Evolutionary conservation across 2,329 filamentous ascomycete species (phyloP).

Genomic region (Pyrenophora graminea): DNA sequence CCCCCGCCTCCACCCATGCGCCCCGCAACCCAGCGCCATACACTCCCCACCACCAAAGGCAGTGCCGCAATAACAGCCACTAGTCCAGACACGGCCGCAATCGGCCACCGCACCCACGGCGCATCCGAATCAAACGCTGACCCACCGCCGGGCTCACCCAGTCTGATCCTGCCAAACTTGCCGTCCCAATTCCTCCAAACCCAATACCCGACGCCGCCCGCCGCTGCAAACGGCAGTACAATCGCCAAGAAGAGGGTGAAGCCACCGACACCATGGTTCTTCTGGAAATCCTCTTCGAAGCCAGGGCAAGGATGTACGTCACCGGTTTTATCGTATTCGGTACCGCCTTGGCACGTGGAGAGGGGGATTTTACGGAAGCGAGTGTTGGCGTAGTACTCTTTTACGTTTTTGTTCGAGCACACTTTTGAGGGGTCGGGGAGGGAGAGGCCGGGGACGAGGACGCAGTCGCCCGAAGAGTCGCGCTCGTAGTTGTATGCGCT

Average conservation of each 20-base stretch:
- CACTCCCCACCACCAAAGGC: conserved; percentile 71
- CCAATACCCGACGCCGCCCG: conserved; percentile 77
- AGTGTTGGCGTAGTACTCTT: conserved; percentile 82
- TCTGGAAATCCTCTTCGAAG: conserved; percentile 80
- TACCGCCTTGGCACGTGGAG: conserved; percentile 80
- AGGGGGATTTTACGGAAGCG: conserved; percentile 89
- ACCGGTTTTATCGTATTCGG: conserved; percentile 71
- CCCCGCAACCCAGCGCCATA: conserved; percentile 68
- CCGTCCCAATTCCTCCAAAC: conserved; percentile 82
- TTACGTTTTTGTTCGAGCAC: conserved; percentile 67
- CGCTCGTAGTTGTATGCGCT: conserved; percentile 95
- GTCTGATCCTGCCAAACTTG: conserved; percentile 86
- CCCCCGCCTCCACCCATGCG: conserved; percentile 56
- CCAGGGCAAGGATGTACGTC: conserved; percentile 69
- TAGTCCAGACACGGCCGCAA: conserved; percentile 52
- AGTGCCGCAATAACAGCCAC: conserved; percentile 61
- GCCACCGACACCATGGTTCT: conserved; percentile 71
- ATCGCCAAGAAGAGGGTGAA: conserved; percentile 85
- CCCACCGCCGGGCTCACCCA: conserved; percentile 66
- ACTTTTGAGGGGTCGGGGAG: conserved; percentile 64
- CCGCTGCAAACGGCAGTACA: conserved; percentile 71
- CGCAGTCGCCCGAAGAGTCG: conserved; percentile 75
- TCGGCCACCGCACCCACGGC: conserved; percentile 78
- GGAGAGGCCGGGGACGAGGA: conserved; percentile 72
- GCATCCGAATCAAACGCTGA: conserved; percentile 64